Conservation (phyloP, 805 yeast species). For the Wickerhamomyces mucosus region DNA sequence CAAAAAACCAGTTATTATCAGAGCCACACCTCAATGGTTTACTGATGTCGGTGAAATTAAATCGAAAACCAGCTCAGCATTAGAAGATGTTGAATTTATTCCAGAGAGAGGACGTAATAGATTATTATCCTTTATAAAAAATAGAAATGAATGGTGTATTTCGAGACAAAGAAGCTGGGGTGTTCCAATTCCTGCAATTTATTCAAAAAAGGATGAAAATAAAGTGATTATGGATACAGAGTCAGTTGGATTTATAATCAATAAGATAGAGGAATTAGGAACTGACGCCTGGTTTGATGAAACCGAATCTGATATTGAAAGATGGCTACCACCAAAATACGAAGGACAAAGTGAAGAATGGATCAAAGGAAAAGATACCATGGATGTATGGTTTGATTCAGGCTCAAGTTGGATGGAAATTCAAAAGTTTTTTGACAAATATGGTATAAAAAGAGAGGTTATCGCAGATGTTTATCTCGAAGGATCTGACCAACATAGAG, state of each 20-base stretch:
- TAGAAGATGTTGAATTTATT: constrained; percentile 55
- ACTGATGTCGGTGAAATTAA: constrained; percentile 75
- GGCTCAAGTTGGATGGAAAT: constrained; percentile 85
- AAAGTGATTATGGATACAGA: constrained; percentile 51
- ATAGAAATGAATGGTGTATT: constrained; percentile 94
- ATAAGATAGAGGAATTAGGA: constrained; percentile 46
- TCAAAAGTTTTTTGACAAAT: constrained; percentile 26
- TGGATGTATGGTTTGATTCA: constrained; percentile 99
- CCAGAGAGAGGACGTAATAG: constrained; percentile 72
- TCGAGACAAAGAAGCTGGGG: constrained; percentile 98
- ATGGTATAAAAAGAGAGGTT: constrained; percentile 29
- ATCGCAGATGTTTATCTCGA: constrained; percentile 81
- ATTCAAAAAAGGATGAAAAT: constrained; percentile 43
- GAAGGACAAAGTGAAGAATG: constrained; percentile 33
- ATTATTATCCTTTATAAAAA: constrained; percentile 58
- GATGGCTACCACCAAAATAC: constrained; percentile 65
- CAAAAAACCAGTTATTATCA: constrained; percentile 85
- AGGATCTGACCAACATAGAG: constrained; percentile 98
- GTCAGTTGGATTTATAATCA: constrained; percentile 48
- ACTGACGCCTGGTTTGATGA: constrained; percentile 73
- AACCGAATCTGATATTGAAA: constrained; percentile 37
- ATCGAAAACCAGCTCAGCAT: constrained; percentile 44
- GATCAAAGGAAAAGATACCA: constrained; percentile 73
- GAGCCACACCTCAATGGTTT: constrained; percentile 97
- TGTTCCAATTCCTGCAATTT: constrained; percentile 89